Base-by-base conservation (phyloP, 2,329 filamentous ascomycete species). In the Claviceps pazoutovae region DNA sequence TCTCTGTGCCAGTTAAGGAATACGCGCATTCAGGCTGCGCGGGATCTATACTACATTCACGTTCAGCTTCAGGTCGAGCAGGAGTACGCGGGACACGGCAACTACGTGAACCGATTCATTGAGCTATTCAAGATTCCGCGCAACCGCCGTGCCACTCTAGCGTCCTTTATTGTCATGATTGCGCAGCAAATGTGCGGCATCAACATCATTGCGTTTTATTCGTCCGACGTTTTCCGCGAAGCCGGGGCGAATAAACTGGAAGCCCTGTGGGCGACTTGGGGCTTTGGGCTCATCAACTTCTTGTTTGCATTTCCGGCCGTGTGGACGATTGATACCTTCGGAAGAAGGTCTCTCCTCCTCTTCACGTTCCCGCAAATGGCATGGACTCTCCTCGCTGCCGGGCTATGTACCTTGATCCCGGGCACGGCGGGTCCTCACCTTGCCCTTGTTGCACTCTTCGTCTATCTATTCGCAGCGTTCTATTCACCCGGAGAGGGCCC, bases 151-250 rank as follows among this genome's bases (percentile, higher is more conserved):
- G 88, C 88, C 2, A 90, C 82, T 3, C 73, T 86, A 34, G 88
- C 87, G 5, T 84, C 86, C 1, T 86, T 82, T 56, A 80, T 81
- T 1, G 86, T 91, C 57, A 94, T 94, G 88, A 81, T 86, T 59
- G 81, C 80, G 0, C 83, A 86, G 64, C 82, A 86, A 64, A 82
- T 85, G 76, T 84, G 81, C 58, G 76, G 67, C 49, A 76, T 85
- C 64, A 86, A 87, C 62, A 84, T 88, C 52, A 84, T 88, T 51
- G 82, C 84, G 1, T 88, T 88, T 64, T 88, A 89, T 66, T 84
- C 79, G 0, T 82, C 80, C 0, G 82, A 80, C 5, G 71, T 82
- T 16, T 82, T 82, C 59, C 59, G 64, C 36, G 64, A 82, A 1
- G 76, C 82, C 2, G 81, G 81, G 4, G 78, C 79, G 38, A 65